phyloP scores from a whole-genome alignment of 805 yeast species.

The Wickerhamiella azyma region DNA sequence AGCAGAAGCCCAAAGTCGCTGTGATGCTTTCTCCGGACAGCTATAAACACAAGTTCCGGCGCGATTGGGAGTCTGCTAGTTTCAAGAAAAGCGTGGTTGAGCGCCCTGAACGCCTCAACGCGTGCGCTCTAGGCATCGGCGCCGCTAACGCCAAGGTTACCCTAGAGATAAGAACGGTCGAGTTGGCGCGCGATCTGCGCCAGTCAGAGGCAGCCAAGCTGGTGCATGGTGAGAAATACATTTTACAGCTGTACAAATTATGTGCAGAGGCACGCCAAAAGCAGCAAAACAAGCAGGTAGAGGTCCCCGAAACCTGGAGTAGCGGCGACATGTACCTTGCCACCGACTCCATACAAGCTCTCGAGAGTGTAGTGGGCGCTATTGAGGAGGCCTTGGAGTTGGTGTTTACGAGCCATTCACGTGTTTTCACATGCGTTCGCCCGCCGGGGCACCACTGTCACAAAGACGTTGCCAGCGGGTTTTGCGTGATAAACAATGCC shows the following conservation, averaged over 20 bases:
- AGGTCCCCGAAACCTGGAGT: constrained; percentile 73
- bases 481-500: constrained; percentile 68
- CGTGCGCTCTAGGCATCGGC: constrained; percentile 64
- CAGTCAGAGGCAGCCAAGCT: constrained; percentile 45
- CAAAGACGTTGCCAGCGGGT: constrained; percentile 72
- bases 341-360: constrained; percentile 50
- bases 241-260: constrained; percentile 39
- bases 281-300: constrained; percentile 40
- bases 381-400: constrained; percentile 57
- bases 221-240: constrained; percentile 70
- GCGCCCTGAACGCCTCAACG: constrained; percentile 65
- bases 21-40: constrained; percentile 58
- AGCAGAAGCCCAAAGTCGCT: background rate
- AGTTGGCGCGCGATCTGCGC: constrained; percentile 17
- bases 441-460: constrained; percentile 88
- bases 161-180: constrained; percentile 24
- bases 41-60: constrained; percentile 55
- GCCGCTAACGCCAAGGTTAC: constrained; percentile 62
- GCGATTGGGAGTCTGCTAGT: constrained; percentile 62
- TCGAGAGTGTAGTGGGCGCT: constrained; percentile 67
- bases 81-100: constrained; percentile 62
- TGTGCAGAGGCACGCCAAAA: constrained; percentile 47
- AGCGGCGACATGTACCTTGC: constrained; percentile 69
- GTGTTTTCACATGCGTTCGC: constrained; percentile 54
- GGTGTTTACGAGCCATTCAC: constrained; percentile 25